Evolutionary conservation across 2,329 filamentous ascomycete species (phyloP).

Genomic region (Didymella lethalis): DNA sequence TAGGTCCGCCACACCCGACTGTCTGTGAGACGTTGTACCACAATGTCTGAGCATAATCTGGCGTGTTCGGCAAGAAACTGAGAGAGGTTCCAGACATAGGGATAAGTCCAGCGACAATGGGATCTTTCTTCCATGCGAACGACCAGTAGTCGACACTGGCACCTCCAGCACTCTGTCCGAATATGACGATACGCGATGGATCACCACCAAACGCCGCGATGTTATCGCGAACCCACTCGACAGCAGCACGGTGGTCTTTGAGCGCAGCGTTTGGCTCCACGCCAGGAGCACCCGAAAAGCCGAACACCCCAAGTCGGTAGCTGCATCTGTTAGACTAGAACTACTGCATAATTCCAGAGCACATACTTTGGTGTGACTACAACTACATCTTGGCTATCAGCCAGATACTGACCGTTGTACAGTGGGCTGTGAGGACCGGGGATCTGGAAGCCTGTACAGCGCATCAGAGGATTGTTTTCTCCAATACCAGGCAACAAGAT

Average conservation of each 20-base stretch:
- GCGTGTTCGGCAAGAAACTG: slow-evolving; percentile 41
- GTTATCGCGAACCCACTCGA: slow-evolving; percentile 54
- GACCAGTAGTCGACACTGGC: slow-evolving; percentile 58
- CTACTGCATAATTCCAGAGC: too few relatives aligned
- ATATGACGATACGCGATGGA: slow-evolving; percentile 50
- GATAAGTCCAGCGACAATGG: slow-evolving; percentile 60
- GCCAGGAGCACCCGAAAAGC: slow-evolving; percentile 49
- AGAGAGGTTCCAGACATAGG: slow-evolving; percentile 58
- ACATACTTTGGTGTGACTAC: slow-evolving; percentile 41
- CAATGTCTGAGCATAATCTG: slow-evolving; percentile 31
- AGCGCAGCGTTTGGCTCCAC: slow-evolving; percentile 50
- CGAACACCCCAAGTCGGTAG: slow-evolving; percentile 52
- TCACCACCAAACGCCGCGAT: slow-evolving; percentile 54
- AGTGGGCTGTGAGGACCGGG: slow-evolving; percentile 37
- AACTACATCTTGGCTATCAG: slow-evolving; percentile 40
- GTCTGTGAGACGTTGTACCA: slow-evolving; percentile 52
- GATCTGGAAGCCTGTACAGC: slow-evolving; percentile 32
- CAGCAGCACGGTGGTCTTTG: slow-evolving; percentile 36
- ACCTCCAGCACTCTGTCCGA: slow-evolving; percentile 51
- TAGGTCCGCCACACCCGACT: slow-evolving; percentile 45
- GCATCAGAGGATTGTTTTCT: not conserved
- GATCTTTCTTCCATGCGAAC: slow-evolving; percentile 58
- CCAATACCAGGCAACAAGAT: not conserved
- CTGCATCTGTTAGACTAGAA: slow-evolving; percentile 16
- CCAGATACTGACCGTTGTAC: slow-evolving; percentile 40